A percentile compares a stretch with the other conserved stretches of the same genome.
Evolutionary conservation across 768 basidiomycete species (phyloP).

Genomic region (Russula sp.): DNA sequence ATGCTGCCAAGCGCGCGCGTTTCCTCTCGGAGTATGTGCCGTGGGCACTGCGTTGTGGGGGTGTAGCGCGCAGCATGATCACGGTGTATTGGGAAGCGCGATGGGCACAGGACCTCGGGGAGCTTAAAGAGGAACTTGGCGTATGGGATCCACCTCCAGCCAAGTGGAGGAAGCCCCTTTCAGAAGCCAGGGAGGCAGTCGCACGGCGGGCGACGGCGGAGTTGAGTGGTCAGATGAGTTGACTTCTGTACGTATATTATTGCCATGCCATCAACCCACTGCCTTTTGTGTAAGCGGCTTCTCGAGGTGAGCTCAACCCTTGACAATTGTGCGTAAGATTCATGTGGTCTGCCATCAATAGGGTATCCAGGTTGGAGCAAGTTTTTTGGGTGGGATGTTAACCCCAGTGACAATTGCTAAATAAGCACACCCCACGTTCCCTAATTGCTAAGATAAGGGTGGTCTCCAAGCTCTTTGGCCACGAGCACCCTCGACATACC

Average conservation of each 20-base stretch:
- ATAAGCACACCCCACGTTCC: slow-evolving; percentile 4
- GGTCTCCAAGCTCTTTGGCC: not conserved
- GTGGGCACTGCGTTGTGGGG: slow-evolving; percentile 87
- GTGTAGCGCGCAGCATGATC: slow-evolving; percentile 67
- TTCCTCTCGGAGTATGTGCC: slow-evolving; percentile 78
- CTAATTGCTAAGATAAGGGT: not conserved
- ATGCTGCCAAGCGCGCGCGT: slow-evolving; percentile 34
- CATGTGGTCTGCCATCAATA: slow-evolving; percentile 3
- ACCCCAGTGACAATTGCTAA: not conserved
- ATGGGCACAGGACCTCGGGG: slow-evolving; percentile 79
- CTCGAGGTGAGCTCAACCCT: slow-evolving; percentile 10
- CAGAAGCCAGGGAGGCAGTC: slow-evolving; percentile 52
- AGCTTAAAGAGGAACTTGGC: slow-evolving; percentile 81
- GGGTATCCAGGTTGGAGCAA: not conserved
- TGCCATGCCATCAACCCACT: slow-evolving; percentile 6
- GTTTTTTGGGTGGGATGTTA: not conserved
- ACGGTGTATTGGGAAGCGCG: slow-evolving; percentile 95
- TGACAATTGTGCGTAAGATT: slow-evolving; percentile 4
- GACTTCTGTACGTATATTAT: slow-evolving; percentile 14
- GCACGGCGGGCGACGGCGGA: slow-evolving; percentile 21
- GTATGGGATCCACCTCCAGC: slow-evolving; percentile 78
- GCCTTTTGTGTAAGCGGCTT: slow-evolving; percentile 8
- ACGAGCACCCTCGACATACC: not conserved
- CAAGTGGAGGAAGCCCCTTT: slow-evolving; percentile 59
- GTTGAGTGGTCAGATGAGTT: slow-evolving; percentile 7